Percentiles rank a stretch among this genome's conserved stretches.
These are phyloP conservation scores for Geotrichum europaeum DNA, from an alignment of 1,139 yeast genomes.

Conservation along the genomic window DNA sequence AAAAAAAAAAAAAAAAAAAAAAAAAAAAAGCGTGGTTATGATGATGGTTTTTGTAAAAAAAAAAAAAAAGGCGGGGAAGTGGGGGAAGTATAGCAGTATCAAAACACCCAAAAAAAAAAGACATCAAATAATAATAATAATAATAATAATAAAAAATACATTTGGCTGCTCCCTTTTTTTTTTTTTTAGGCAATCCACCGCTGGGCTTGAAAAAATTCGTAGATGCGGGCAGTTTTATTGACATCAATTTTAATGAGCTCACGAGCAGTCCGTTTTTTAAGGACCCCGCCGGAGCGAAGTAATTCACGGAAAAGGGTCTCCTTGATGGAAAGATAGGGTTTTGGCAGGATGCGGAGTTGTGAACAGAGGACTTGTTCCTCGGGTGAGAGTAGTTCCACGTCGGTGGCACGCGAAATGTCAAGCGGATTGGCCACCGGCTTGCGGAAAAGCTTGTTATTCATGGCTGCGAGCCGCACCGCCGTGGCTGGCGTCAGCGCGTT, in stretches of 20 bases:
- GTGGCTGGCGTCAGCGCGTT: slow-evolving; percentile 18
- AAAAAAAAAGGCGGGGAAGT: no score
- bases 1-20: no score
- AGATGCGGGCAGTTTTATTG: slow-evolving; percentile 76
- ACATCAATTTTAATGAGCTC: slow-evolving; percentile 81
- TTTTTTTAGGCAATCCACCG: slow-evolving; percentile 55
- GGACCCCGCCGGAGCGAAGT: slow-evolving; percentile 71
- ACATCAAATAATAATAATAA: no score
- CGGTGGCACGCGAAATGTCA: slow-evolving; percentile 80
- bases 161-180: neutral
- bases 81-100: no score
- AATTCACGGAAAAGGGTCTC: slow-evolving; percentile 88
- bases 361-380: slow-evolving; percentile 86
- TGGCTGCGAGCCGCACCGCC: slow-evolving; percentile 13
- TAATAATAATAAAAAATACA: no score
- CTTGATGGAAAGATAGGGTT: slow-evolving; percentile 88
- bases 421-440: slow-evolving; percentile 33
- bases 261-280: slow-evolving; percentile 78
- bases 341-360: slow-evolving; percentile 77
- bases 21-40: no score
- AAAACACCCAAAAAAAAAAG: no score
- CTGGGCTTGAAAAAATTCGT: slow-evolving; percentile 87
- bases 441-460: slow-evolving; percentile 21
- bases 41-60: neutral
- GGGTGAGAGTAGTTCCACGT: slow-evolving; percentile 69